Percentiles rank a stretch among this genome's conserved stretches.
phyloP scores from a whole-genome alignment of 345 rosid species.

The Murraya paniculata region DNA sequence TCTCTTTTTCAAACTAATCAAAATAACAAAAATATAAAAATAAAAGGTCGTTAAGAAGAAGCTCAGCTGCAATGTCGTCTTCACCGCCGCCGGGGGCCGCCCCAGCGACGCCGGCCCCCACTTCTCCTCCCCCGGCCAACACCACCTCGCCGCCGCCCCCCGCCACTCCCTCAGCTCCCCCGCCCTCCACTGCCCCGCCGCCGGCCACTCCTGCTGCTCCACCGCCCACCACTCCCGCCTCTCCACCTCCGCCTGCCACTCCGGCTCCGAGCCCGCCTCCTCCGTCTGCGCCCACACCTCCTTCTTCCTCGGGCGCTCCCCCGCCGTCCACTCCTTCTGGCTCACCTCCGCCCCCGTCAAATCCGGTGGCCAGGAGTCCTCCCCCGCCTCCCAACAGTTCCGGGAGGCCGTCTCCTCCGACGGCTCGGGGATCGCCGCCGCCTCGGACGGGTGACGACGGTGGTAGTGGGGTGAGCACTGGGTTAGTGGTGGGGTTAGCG shows the following conservation, averaged over 20 bases:
- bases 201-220: conserved; percentile 30
- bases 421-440: conserved; percentile 32
- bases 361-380: conserved; percentile 27
- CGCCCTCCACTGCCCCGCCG: conserved; percentile 37
- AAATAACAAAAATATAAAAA: not conserved
- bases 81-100: conserved; percentile 18
- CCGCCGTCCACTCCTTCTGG: conserved; percentile 23
- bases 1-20: not conserved
- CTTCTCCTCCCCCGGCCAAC: conserved; percentile 27
- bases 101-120: conserved; percentile 33
- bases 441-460: conserved; percentile 9
- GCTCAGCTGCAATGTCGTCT: conserved; percentile 2
- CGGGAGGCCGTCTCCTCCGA: conserved; percentile 26
- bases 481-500: conserved; percentile 63
- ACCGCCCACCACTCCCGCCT: conserved; percentile 29
- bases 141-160: conserved; percentile 41
- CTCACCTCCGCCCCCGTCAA: conserved; percentile 46
- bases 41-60: not conserved
- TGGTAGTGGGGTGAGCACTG: conserved; percentile 34
- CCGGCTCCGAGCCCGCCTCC: conserved; percentile 18
- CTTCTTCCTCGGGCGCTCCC: conserved; percentile 23
- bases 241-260: conserved; percentile 28
- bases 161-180: conserved; percentile 34
- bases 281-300: conserved; percentile 13
- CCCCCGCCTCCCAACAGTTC: conserved; percentile 32